These are phyloP conservation scores for Metschnikowia peoriensis DNA, from an alignment of 805 yeast species.

Conservation along the genomic window DNA sequence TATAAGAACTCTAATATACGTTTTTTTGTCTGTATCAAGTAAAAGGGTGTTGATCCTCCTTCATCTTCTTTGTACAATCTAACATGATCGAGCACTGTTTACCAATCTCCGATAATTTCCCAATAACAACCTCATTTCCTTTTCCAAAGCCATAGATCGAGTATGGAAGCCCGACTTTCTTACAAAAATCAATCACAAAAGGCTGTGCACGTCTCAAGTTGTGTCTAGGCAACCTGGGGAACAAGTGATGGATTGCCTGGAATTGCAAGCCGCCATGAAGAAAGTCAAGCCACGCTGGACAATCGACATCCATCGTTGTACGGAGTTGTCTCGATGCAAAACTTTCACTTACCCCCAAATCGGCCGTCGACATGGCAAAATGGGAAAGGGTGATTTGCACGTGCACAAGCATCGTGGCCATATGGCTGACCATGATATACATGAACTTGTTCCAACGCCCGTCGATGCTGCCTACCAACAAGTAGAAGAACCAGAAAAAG, in stretches of 20 bases:
- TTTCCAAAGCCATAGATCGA: conserved; percentile 80
- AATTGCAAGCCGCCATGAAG: conserved; percentile 91
- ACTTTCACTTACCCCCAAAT: conserved; percentile 75
- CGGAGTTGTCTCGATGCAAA: conserved; percentile 78
- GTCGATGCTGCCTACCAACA: conserved; percentile 53
- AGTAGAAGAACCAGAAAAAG: conserved; percentile 79
- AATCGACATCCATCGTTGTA: conserved; percentile 93
- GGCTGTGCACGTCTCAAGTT: conserved; percentile 77
- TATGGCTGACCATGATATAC: conserved; percentile 70
- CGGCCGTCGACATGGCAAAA: conserved; percentile 92
- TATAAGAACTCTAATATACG: background rate
- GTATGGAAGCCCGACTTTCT: conserved; percentile 72
- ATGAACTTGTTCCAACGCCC: conserved; percentile 52
- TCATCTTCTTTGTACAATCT: conserved; percentile 68
- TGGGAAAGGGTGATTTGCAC: conserved; percentile 89
- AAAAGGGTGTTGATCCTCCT: conserved; percentile 42
- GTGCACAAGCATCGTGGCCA: conserved; percentile 88
- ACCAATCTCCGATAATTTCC: conserved; percentile 69
- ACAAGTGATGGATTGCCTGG: conserved; percentile 87
- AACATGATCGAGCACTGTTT: conserved; percentile 73
- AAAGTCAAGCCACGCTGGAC: conserved; percentile 90
- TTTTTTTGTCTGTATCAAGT: background rate
- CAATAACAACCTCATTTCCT: conserved; percentile 72
- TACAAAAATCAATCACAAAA: conserved; percentile 69
- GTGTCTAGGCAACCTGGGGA: conserved; percentile 87